Percentiles rank a stretch among this genome's conserved stretches.
These are phyloP conservation scores for Lecanicillium sp. DNA, from an alignment of 2,329 filamentous ascomycete genomes.

Conservation along the genomic window DNA sequence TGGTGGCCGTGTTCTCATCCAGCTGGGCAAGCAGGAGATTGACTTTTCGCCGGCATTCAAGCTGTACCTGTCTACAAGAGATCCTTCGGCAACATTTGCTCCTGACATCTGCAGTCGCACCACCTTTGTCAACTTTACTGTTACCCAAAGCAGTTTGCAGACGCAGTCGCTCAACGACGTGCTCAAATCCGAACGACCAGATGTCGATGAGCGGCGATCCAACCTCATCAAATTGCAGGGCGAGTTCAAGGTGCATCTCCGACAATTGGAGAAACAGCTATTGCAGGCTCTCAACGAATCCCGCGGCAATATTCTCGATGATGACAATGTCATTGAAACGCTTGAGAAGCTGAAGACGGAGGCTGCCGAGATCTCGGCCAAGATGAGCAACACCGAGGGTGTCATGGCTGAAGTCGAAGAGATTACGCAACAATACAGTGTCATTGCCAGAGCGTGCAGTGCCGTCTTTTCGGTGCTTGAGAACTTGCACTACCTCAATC, in stretches of 20 bases:
- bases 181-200: conserved; percentile 91
- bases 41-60: conserved; percentile 97
- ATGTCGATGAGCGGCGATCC: conserved; percentile 91
- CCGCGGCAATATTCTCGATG: conserved; percentile 93
- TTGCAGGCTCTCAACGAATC: conserved; percentile 95
- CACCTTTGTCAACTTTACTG: conserved; percentile 98
- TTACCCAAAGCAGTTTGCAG: conserved; percentile 96
- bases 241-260: conserved; percentile 97
- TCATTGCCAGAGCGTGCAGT: conserved; percentile 91
- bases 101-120: conserved; percentile 97
- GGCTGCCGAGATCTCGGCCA: conserved; percentile 88
- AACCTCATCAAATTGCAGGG: conserved; percentile 98
- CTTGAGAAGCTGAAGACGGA: conserved; percentile 97
- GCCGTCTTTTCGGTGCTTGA: conserved; percentile 95
- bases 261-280: conserved; percentile 88
- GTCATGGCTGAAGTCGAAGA: conserved; percentile 97
- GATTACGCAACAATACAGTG: conserved; percentile 88
- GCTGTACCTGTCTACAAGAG: conserved; percentile 88
- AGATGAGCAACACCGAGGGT: conserved; percentile 94
- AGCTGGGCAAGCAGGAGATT: conserved; percentile 97
- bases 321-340: conserved; percentile 96
- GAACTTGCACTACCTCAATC: conserved; percentile 95
- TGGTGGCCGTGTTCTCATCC: conserved; percentile 93
- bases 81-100: conserved; percentile 91
- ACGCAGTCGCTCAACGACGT: conserved; percentile 97